Percentiles rank a stretch among this genome's conserved stretches.
These are phyloP conservation scores for Diaporthe helianthi DNA, from an alignment of 2,329 filamentous ascomycete genomes.

Conservation along the genomic window DNA sequence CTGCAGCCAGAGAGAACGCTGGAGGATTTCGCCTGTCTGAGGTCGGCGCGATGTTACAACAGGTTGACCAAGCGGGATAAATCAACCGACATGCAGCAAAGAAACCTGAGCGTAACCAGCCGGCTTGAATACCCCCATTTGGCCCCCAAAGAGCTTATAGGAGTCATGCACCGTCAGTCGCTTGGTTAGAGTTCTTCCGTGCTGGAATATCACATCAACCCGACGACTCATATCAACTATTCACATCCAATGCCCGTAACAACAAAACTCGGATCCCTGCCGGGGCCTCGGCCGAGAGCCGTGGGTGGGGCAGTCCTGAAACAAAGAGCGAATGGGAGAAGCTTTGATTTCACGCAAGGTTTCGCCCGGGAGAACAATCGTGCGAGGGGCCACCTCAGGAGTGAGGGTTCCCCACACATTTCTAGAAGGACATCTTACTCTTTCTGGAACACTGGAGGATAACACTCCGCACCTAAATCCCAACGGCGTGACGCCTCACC, in stretches of 20 bases:
- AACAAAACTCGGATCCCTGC: neutral
- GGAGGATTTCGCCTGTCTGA: neutral
- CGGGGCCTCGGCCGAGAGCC: constrained; percentile 12
- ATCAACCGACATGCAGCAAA: neutral
- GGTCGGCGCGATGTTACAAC: neutral
- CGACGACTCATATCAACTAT: neutral
- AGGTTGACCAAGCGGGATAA: neutral
- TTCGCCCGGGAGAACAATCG: constrained; percentile 8
- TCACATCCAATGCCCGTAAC: neutral
- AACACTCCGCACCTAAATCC: constrained; percentile 10
- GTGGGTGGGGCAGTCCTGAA: neutral
- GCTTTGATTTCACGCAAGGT: constrained; percentile 13
- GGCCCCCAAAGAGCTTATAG: neutral
- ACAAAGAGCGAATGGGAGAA: constrained; percentile 4
- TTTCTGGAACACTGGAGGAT: constrained; percentile 12
- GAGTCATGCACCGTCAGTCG: neutral
- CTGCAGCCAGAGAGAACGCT: too few species aligned
- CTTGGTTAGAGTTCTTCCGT: neutral
- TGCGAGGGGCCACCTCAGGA: neutral
- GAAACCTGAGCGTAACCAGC: neutral
- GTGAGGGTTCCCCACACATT: constrained; percentile 12
- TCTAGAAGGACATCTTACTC: constrained; percentile 18
- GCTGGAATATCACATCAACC: neutral
- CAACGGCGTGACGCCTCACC: constrained; percentile 16
- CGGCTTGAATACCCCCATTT: constrained; percentile 1